These are phyloP conservation scores for Nakazawaea sp. DNA, from an alignment of 805 yeast genomes.

Conservation along the genomic window DNA sequence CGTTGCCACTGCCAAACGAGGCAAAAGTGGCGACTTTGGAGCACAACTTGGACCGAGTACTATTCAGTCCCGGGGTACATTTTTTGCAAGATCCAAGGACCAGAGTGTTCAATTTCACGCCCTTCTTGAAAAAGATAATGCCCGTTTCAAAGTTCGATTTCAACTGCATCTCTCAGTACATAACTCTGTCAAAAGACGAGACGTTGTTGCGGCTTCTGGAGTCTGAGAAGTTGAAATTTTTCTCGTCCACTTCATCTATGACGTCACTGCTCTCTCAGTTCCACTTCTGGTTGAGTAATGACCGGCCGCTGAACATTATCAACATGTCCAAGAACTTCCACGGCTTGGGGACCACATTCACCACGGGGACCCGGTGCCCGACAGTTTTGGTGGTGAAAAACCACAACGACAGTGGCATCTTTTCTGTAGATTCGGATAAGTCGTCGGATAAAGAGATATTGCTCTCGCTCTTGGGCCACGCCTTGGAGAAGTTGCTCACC, in stretches of 20 bases:
- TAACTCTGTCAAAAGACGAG: constrained; percentile 63
- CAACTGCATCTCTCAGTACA: constrained; percentile 45
- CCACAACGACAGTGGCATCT: constrained; percentile 20
- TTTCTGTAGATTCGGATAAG: constrained; percentile 67
- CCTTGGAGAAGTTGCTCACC: constrained; percentile 71
- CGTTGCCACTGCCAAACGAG: background rate
- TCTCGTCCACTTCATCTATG: constrained; percentile 86
- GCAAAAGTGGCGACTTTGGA: constrained; percentile 45
- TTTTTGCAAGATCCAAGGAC: constrained; percentile 74
- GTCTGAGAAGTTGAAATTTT: constrained; percentile 32
- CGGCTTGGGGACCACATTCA: constrained; percentile 25
- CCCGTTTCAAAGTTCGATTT: constrained; percentile 63
- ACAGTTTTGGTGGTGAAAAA: constrained; percentile 51
- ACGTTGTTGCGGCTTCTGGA: constrained; percentile 42
- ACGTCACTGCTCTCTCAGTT: constrained; percentile 69
- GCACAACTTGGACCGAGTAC: constrained; percentile 61
- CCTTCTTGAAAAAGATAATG: constrained; percentile 51
- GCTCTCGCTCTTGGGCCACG: constrained; percentile 69
- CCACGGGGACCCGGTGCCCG: constrained; percentile 43
- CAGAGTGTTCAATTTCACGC: constrained; percentile 61
- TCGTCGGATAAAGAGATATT: constrained; percentile 60
- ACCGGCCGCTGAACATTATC: constrained; percentile 42
- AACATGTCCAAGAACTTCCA: constrained; percentile 39
- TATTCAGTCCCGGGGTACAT: constrained; percentile 80
- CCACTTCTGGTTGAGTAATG: constrained; percentile 63